Evolutionary conservation across 2,329 filamentous ascomycete species (phyloP), one percentile per base, ranked within the genome.

Genomic region (Macrophomina tecta): DNA sequence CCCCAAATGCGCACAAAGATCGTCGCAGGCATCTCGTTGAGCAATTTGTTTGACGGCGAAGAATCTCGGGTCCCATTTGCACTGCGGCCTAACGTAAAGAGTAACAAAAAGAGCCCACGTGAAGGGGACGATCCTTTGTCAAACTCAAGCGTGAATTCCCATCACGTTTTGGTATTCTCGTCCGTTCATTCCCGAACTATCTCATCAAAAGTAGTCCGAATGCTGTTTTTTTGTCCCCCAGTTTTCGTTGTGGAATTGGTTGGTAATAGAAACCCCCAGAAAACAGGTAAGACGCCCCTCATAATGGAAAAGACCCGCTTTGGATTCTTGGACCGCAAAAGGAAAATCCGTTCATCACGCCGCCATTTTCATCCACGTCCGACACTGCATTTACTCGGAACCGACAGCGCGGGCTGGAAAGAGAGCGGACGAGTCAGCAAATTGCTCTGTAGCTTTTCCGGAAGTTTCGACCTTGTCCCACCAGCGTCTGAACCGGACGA

Each of bases 261-360:
- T 36, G 42, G 34, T 30, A 60, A 14, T 23, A 23, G 28, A 45
- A 34, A 45, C 46, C 30, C 53, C 55, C 55, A 40, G 30, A 60
- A 60, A 42, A 58, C n/a, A 46, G 38, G 55, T 34, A 46, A 61
- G 62, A 55, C 62, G 62, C 62, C 62, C 62, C 14, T 32, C 60
- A 55, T 66, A 49, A 58, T 58, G 52, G 51, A 66, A 23, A 55
- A 61, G 45, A 66, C 55, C 64, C 64, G 45, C 42, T 52, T 66
- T 66, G 52, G 52, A 66, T 61, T 66, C 64, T 23, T 45, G 38
- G 38, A 67, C 46, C 48, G 51, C 52, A 52, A 51, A 51, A 40
- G 67, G 64, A 65, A 23, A 48, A 64, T 51, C 62, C 49, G 62
- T 64, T 64, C 62, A 28, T 64, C 62, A 64, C 51, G 62, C 62